Conservation (phyloP, 805 yeast species). For the Pichia thaimueangensis region DNA sequence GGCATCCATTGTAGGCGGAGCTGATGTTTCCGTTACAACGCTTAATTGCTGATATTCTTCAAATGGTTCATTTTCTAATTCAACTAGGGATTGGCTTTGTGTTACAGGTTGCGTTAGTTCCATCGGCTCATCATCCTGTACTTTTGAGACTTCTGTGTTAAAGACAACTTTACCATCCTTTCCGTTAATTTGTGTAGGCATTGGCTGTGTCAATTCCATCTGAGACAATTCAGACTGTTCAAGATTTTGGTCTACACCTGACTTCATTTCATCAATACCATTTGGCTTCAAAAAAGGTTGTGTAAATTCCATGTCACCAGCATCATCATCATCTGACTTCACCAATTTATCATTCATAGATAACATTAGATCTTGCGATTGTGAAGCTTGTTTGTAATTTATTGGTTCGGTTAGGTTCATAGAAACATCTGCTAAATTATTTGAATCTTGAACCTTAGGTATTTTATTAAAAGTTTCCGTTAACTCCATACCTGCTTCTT, state of each 20-base stretch:
- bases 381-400: no score
- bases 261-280: no score
- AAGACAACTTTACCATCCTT: no score
- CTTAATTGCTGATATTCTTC: no score
- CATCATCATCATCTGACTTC: conserved; percentile 11
- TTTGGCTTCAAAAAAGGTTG: conserved; percentile 6
- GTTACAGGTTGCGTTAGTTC: no score
- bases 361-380: not conserved
- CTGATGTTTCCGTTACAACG: conserved; percentile 10
- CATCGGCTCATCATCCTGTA: no score
- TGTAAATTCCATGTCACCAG: conserved; percentile 18
- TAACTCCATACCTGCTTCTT: conserved; percentile 6
- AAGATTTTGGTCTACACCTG: no score
- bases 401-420: conserved; percentile 1
- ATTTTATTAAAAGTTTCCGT: not conserved
- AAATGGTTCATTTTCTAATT: no score
- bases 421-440: conserved; percentile 1
- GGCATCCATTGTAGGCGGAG: no score
- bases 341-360: no score
- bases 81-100: no score
- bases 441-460: not conserved
- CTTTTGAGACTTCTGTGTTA: no score
- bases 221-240: not conserved
- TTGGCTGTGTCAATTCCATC: conserved; percentile 18
- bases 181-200: not conserved